These are phyloP conservation scores for Phytophthora ramorum DNA, from an alignment of 352 stramenopile genomes.

Conservation along the genomic window DNA sequence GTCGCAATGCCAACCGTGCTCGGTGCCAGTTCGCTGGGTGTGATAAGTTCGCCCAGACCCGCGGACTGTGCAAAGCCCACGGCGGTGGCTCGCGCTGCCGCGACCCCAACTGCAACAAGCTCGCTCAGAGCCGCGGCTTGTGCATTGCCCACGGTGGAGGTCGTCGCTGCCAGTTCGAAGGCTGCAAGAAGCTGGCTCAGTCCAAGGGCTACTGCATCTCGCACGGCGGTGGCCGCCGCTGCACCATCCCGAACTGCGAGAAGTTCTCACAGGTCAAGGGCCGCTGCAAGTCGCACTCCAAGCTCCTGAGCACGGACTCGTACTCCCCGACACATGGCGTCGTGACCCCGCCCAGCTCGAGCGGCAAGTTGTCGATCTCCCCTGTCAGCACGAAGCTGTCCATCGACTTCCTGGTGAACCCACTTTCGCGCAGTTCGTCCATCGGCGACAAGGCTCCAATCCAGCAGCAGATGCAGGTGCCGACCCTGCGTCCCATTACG, in stretches of 20 bases:
- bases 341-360: constrained; percentile 38
- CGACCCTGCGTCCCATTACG: constrained; percentile 21
- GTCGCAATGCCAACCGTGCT: constrained; percentile 76
- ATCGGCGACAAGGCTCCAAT: constrained; percentile 28
- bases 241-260: constrained; percentile 74
- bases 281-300: constrained; percentile 88
- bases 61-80: constrained; percentile 85
- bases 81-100: constrained; percentile 84
- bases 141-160: constrained; percentile 85
- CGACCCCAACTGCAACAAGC: constrained; percentile 79
- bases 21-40: constrained; percentile 76
- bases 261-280: constrained; percentile 92
- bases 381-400: constrained; percentile 51
- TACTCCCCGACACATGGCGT: constrained; percentile 23
- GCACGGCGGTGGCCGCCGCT: constrained; percentile 78
- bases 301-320: constrained; percentile 50
- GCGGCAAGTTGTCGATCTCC: constrained; percentile 29
- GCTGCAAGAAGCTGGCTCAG: constrained; percentile 79
- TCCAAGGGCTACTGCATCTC: constrained; percentile 87
- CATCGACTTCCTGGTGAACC: constrained; percentile 70
- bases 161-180: constrained; percentile 73
- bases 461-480: constrained; percentile 17
- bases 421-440: constrained; percentile 40
- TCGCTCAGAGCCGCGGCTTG: constrained; percentile 76
- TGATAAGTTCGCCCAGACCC: constrained; percentile 88